Evolutionary conservation across 1,139 yeast species (phyloP).

Genomic region (Lodderomyces margitis): DNA sequence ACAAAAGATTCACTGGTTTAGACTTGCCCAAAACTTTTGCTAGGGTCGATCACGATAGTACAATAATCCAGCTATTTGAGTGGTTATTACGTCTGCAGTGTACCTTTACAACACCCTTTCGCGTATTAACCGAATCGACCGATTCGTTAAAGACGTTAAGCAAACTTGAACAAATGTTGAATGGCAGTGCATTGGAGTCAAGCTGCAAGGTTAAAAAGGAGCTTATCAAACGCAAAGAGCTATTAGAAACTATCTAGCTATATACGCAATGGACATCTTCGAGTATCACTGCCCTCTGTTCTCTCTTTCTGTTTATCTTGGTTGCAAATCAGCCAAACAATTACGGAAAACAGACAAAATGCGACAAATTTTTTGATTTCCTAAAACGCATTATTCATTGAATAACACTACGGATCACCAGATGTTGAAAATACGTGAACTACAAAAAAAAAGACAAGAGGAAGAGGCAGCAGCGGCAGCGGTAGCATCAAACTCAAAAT

Average conservation of each 20-base stretch:
- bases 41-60: not conserved
- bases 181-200: not conserved
- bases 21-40: not conserved
- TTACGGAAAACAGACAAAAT: not conserved
- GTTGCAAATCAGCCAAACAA: conserved; percentile 2
- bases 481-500: conserved; percentile 15
- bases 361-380: not conserved
- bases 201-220: not conserved
- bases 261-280: not conserved
- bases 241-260: not conserved
- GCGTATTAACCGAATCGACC: conserved; percentile 4
- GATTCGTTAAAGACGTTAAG: conserved; percentile 1
- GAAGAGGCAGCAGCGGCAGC: conserved; percentile 29
- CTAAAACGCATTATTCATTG: not conserved
- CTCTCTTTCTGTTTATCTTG: not conserved
- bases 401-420: not conserved
- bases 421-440: conserved; percentile 55
- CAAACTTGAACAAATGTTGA: not conserved
- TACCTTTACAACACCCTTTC: conserved; percentile 13
- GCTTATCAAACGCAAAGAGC: not conserved
- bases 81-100: conserved; percentile 18
- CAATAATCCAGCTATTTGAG: conserved; percentile 11
- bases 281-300: not conserved
- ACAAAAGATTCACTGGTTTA: conserved; percentile 1
- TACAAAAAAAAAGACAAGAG: conserved; percentile 58